Evolutionary conservation across 306 rosid species (phyloP).

Genomic region (Cucurbita ficifolia): DNA sequence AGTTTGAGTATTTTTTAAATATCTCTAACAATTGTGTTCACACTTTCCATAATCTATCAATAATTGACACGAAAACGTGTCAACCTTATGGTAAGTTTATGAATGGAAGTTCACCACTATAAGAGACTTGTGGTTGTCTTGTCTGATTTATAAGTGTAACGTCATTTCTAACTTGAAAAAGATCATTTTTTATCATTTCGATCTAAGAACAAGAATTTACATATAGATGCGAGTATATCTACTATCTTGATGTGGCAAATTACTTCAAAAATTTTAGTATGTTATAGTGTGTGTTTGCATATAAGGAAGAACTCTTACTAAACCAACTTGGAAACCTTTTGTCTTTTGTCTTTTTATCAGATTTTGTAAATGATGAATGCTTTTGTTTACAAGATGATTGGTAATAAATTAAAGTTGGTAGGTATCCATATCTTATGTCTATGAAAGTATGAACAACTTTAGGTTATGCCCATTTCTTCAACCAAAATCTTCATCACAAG

Average conservation of each 20-base stretch:
- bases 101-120: not conserved
- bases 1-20: too few relatives aligned
- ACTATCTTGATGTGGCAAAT: not conserved
- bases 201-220: not conserved
- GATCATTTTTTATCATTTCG: not conserved
- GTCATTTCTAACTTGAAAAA: not conserved
- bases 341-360: not conserved
- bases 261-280: too few relatives aligned
- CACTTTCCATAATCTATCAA: not conserved
- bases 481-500: conserved; percentile 13
- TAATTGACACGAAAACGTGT: not conserved
- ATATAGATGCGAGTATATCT: not conserved
- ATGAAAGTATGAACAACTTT: not conserved
- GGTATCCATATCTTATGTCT: conserved; percentile 1
- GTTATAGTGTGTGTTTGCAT: too few relatives aligned
- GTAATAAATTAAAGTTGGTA: conserved; percentile 10
- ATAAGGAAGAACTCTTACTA: not conserved
- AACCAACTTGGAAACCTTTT: not conserved
- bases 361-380: conserved; percentile 22
- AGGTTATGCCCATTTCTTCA: conserved; percentile 1
- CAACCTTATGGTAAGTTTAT: too few relatives aligned
- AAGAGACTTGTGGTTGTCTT: not conserved
- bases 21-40: too few relatives aligned
- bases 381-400: conserved; percentile 31
- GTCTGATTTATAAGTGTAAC: not conserved